Evolutionary conservation across 352 stramenopile species (phyloP), one percentile per base, ranked within the genome.

Genomic region (Pythium myriotylum): DNA sequence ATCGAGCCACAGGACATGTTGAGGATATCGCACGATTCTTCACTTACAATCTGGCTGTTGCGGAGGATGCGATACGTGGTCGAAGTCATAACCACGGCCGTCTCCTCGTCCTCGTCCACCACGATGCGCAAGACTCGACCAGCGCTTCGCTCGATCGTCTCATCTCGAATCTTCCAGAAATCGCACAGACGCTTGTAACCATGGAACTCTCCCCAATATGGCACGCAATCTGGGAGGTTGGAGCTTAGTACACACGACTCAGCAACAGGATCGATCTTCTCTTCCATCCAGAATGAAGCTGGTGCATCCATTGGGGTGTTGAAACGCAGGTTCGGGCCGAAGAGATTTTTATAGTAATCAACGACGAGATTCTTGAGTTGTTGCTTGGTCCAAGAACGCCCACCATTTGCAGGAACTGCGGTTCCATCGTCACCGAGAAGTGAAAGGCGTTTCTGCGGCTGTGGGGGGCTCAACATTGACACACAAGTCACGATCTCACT

Each of bases 161-260:
- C 86, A 63, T 95, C 86, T 24, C 86, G 86, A 35, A 89, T 88
- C 76, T 93, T 93, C 82, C 82, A 95, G 62, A 92, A 95, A 62
- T 95, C 84, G 49, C 85, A 90, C 41, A 95, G 54, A 8, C 86
- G 84, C 68, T 93, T 88, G 84, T 92, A 91, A 10, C 86, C 86
- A 51, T 95, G 86, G 67, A 94, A 95, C 56, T 95, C 86, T 32
- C 86, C 86, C 86, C 86, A 95, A 62, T 91, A 95, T 26, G 86
- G 86, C 60, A 95, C 86, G 26, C 81, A 91, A 52, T 92, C 81
- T 0, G 86, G 86, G 52, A 95, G 54, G 70, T 95, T 95, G 6
- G 86, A 95, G 66, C 86, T 93, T 54, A 95, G 51, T 32, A 95
- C 81, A 26, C 81, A 91, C 26, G 67, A 68, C 24, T 89, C 79